Conservation (phyloP, 1,284 basidiomycete species). For the Taiwanofungus camphoratus region DNA sequence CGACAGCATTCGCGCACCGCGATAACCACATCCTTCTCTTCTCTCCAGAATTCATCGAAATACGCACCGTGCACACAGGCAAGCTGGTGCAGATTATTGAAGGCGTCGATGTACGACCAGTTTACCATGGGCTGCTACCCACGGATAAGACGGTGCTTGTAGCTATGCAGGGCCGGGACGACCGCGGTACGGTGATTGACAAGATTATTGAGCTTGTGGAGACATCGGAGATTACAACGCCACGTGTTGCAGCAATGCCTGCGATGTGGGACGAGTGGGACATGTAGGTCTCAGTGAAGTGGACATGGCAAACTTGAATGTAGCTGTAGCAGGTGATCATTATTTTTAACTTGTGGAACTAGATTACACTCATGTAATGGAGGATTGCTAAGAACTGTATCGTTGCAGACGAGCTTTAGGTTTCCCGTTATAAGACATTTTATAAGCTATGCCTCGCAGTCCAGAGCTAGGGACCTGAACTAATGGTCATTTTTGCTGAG, state of each 20-base stretch:
- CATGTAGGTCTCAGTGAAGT: neutral
- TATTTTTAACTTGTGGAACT: neutral
- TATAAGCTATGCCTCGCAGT: too few species aligned
- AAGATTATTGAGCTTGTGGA: conserved; percentile 64
- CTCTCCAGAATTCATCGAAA: conserved; percentile 66
- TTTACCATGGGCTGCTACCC: conserved; percentile 41
- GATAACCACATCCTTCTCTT: conserved; percentile 63
- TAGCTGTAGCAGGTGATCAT: neutral
- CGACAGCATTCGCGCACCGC: conserved; percentile 51
- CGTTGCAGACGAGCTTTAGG: too few species aligned
- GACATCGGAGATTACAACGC: conserved; percentile 33
- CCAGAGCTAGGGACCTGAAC: too few species aligned
- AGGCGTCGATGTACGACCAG: conserved; percentile 56
- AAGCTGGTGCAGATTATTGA: conserved; percentile 72
- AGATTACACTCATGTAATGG: neutral
- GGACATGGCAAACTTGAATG: neutral
- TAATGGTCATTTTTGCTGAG: too few species aligned
- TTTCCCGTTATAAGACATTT: too few species aligned
- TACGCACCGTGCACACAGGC: conserved; percentile 56
- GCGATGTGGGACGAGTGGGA: neutral
- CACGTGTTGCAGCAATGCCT: neutral
- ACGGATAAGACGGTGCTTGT: conserved; percentile 48
- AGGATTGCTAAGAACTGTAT: too few species aligned
- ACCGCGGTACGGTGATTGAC: conserved; percentile 50
- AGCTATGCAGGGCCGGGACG: conserved; percentile 50